Percentiles rank a stretch among this genome's conserved stretches.
Evolutionary conservation across 306 rosid species (phyloP).

Genomic region (Cucurbita maxima): DNA sequence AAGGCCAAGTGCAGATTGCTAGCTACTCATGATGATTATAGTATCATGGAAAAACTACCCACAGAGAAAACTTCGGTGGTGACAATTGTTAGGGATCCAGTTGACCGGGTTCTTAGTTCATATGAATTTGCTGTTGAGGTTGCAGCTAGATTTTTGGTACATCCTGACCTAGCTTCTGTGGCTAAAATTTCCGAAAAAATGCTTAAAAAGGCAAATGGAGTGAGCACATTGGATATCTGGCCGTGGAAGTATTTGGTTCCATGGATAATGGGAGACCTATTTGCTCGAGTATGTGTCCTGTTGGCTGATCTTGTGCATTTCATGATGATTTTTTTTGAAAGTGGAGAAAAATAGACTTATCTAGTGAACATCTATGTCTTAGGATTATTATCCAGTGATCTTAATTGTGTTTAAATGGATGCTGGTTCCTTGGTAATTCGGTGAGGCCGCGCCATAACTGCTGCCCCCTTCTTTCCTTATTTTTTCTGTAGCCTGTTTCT

Average conservation of each 20-base stretch:
- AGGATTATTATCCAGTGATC: not conserved
- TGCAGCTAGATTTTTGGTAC: conserved; percentile 92
- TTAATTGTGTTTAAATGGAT: not conserved
- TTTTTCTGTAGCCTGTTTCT: not conserved
- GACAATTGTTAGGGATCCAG: conserved; percentile 90
- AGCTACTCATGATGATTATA: conserved; percentile 91
- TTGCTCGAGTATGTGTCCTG: conserved; percentile 46
- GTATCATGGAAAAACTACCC: conserved; percentile 80
- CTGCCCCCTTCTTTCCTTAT: not conserved
- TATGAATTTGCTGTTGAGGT: conserved; percentile 93
- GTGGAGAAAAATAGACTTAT: not conserved
- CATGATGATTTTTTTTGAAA: conserved; percentile 11
- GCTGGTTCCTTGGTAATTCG: not conserved
- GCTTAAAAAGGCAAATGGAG: conserved; percentile 48
- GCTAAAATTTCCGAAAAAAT: conserved; percentile 49
- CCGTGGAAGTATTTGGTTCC: conserved; percentile 99
- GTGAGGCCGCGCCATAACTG: not conserved
- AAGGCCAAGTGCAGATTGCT: conserved; percentile 64
- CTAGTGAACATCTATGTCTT: not conserved
- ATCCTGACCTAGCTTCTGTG: conserved; percentile 88
- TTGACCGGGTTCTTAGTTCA: conserved; percentile 80
- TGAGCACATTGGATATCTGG: conserved; percentile 94
- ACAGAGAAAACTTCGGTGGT: conserved; percentile 74
- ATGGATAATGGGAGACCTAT: conserved; percentile 90
- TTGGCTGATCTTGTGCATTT: not conserved